Conservation (phyloP, 2,329 filamentous ascomycete genomes). For the Ophiostoma angusticollis region DNA sequence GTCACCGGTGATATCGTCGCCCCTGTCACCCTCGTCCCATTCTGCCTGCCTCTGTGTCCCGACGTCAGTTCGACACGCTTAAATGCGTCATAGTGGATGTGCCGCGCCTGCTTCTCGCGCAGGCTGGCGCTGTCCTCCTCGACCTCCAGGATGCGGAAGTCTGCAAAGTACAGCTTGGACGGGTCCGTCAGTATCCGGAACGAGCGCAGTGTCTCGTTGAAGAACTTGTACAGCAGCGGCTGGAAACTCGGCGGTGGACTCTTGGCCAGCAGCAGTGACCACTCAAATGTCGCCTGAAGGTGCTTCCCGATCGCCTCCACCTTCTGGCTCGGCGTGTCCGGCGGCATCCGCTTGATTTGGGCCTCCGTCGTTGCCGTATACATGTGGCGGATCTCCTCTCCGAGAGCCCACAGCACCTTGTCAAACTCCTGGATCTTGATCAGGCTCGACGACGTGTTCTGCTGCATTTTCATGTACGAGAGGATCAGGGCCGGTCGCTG, state of each 20-base stretch:
- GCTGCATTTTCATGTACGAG: slow-evolving; percentile 42
- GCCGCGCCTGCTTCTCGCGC: slow-evolving; percentile 23
- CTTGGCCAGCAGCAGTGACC: slow-evolving; percentile 37
- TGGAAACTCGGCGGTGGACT: slow-evolving; percentile 35
- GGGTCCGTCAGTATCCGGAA: slow-evolving; percentile 50
- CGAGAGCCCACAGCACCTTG: slow-evolving; percentile 40
- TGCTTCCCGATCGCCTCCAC: slow-evolving; percentile 32
- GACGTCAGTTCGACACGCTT: slow-evolving; percentile 39
- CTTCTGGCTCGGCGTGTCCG: slow-evolving; percentile 7
- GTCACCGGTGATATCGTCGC: no score
- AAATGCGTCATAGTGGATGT: slow-evolving; percentile 41
- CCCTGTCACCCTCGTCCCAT: slow-evolving; percentile 1
- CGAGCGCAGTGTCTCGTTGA: slow-evolving; percentile 44
- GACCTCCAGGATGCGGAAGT: slow-evolving; percentile 57
- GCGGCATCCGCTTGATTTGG: not conserved
- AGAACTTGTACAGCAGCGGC: slow-evolving; percentile 50
- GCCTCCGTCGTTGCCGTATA: slow-evolving; percentile 36
- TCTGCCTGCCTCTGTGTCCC: not conserved
- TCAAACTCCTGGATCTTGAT: slow-evolving; percentile 51
- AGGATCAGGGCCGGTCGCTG: slow-evolving; percentile 34
- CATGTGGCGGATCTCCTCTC: slow-evolving; percentile 35
- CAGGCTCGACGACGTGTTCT: slow-evolving; percentile 35
- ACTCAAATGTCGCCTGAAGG: slow-evolving; percentile 36
- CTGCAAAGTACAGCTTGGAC: slow-evolving; percentile 57
- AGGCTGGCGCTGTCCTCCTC: slow-evolving; percentile 42